Conservation (phyloP, 371 early-diverging fungal genomes). For the Globomyces sp. region DNA sequence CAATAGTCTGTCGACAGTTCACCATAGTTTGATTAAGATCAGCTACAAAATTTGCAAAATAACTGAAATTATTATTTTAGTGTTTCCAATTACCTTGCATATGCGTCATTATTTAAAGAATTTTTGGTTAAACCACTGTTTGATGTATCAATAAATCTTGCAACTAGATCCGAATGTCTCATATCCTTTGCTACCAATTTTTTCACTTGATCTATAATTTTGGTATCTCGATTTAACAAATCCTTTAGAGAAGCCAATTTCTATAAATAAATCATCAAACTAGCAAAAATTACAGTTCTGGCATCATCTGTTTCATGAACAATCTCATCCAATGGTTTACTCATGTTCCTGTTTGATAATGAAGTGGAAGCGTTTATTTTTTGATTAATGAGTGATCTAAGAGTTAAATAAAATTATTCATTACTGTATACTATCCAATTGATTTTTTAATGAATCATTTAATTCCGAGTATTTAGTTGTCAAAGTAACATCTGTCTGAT, state of each 20-base stretch:
- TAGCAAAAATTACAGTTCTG: not conserved
- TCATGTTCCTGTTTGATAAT: conserved; percentile 19
- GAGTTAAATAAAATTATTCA: not conserved
- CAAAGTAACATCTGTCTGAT: conserved; percentile 19
- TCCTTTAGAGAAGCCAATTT: conserved; percentile 38
- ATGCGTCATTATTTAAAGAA: not conserved
- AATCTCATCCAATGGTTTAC: conserved; percentile 2
- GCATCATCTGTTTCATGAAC: conserved; percentile 24
- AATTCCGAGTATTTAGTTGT: conserved; percentile 42
- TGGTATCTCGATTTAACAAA: conserved; percentile 39
- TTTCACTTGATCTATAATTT: conserved; percentile 32
- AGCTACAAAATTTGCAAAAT: conserved; percentile 37
- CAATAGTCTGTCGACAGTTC: conserved; percentile 39
- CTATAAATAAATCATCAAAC: conserved; percentile 17
- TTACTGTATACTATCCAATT: conserved; percentile 35
- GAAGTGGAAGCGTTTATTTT: conserved; percentile 33
- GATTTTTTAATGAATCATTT: conserved; percentile 20
- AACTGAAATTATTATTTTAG: conserved; percentile 16
- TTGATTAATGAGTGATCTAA: conserved; percentile 23
- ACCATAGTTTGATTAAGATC: conserved; percentile 38
- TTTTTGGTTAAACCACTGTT: conserved; percentile 18
- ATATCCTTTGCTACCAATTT: conserved; percentile 34
- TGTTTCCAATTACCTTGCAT: conserved; percentile 4
- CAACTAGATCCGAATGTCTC: conserved; percentile 40
- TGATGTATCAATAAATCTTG: conserved; percentile 42